Conservation (phyloP, 164 flowering plant genomes). For the Aristolochia contorta region DNA sequence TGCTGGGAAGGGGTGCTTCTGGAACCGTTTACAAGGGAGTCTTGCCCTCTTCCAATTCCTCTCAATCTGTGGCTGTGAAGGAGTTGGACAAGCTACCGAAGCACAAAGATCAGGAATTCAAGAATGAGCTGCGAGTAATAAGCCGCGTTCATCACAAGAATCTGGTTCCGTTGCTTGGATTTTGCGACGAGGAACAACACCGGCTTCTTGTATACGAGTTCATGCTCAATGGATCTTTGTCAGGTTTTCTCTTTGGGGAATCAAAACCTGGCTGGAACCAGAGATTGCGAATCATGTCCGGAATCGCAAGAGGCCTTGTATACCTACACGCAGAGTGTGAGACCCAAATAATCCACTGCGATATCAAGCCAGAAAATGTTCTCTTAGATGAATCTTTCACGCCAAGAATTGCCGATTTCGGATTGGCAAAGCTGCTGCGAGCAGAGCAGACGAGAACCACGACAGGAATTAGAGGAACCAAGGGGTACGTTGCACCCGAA, state of each 20-base stretch:
- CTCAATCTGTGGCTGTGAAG: slow-evolving; percentile 10
- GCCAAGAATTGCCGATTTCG: slow-evolving; percentile 12
- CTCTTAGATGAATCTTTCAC: slow-evolving; percentile 6
- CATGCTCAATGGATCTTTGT: slow-evolving; percentile 14
- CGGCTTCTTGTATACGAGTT: slow-evolving; percentile 13
- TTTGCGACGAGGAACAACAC: slow-evolving; percentile 9
- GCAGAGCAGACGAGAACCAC: slow-evolving; percentile 15
- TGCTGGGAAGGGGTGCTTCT: slow-evolving; percentile 14
- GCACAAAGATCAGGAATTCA: slow-evolving; percentile 10
- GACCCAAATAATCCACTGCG: slow-evolving; percentile 15
- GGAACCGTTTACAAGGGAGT: slow-evolving; percentile 16
- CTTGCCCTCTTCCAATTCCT: neutral
- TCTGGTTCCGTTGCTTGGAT: slow-evolving; percentile 12
- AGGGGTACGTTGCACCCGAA: slow-evolving; percentile 25
- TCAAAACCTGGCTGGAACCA: slow-evolving; percentile 10
- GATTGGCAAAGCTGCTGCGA: slow-evolving; percentile 21
- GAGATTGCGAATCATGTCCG: slow-evolving; percentile 4
- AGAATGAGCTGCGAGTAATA: slow-evolving; percentile 9
- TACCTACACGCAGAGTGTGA: slow-evolving; percentile 16
- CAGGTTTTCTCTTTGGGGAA: slow-evolving; percentile 9
- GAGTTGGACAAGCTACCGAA: slow-evolving; percentile 6
- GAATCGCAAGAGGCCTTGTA: slow-evolving; percentile 15
- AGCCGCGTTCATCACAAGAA: slow-evolving; percentile 14
- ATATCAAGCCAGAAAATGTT: slow-evolving; percentile 15
- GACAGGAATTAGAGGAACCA: slow-evolving; percentile 14